Evolutionary conservation across 192 early-diverging fungal genomes (phyloP).

Genomic region (Radiomyces spectabilis): DNA sequence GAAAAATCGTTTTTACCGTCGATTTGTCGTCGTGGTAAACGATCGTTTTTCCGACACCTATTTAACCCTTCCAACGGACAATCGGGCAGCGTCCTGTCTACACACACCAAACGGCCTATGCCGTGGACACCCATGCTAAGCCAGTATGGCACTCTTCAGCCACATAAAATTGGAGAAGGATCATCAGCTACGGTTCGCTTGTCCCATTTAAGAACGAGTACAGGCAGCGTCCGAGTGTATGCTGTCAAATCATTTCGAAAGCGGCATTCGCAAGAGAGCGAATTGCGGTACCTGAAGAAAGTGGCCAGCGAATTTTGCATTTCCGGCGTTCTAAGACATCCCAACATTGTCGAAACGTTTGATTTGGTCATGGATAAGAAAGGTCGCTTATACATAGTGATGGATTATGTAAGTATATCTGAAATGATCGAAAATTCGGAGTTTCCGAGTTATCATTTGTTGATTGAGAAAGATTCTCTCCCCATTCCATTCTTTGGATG

Average conservation of each 20-base stretch:
- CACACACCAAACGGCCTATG: too few species aligned
- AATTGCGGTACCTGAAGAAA: constrained; percentile 93
- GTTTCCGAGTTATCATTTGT: background rate
- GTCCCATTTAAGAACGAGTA: constrained; percentile 59
- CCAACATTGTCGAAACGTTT: constrained; percentile 85
- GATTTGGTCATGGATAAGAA: constrained; percentile 90
- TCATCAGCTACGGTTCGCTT: constrained; percentile 84
- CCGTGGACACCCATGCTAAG: too few species aligned
- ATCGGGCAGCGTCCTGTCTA: too few species aligned
- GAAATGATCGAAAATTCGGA: background rate
- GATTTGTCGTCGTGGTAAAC: too few species aligned
- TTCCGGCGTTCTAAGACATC: constrained; percentile 77
- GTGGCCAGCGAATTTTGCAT: constrained; percentile 93
- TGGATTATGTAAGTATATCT: constrained; percentile 46
- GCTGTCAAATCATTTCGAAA: constrained; percentile 88
- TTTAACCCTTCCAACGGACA: too few species aligned
- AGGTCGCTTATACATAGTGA: constrained; percentile 72
- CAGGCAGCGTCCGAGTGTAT: constrained; percentile 57
- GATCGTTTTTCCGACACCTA: too few species aligned
- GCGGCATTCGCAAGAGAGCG: constrained; percentile 69
- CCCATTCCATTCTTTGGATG: constrained; percentile 33
- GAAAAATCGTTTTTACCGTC: too few species aligned
- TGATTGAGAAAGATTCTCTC: too few species aligned
- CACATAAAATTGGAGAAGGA: constrained; percentile 75
- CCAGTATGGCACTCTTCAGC: constrained; percentile 39